Percentiles rank a stretch among this genome's conserved stretches.
phyloP scores from a whole-genome alignment of 202 grass and related monocot species.

The Panicum virgatum region DNA sequence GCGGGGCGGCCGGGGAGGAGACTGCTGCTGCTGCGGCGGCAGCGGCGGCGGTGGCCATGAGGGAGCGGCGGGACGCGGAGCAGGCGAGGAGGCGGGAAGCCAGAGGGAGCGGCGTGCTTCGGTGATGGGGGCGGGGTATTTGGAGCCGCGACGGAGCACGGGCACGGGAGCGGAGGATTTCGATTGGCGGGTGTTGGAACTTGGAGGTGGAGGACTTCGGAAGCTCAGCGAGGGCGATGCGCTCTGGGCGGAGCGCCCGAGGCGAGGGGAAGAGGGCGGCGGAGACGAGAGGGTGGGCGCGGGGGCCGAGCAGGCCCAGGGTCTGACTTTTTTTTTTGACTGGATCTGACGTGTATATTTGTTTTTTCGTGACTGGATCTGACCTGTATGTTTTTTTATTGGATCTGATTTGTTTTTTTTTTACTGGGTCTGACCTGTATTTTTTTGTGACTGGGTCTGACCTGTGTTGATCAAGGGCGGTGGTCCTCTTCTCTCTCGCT shows the following conservation, averaged over 20 bases:
- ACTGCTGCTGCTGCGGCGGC: not conserved
- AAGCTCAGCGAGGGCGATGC: conserved; percentile 12
- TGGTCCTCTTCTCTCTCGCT: too few relatives aligned
- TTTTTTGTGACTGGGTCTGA: too few relatives aligned
- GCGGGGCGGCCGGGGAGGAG: conserved; percentile 28
- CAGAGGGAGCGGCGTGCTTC: conserved; percentile 41
- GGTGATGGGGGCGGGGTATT: conserved; percentile 30
- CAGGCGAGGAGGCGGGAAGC: conserved; percentile 37
- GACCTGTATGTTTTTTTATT: too few relatives aligned
- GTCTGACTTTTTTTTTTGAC: too few relatives aligned
- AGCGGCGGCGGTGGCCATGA: conserved; percentile 42
- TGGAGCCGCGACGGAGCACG: conserved; percentile 15
- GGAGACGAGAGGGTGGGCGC: not conserved
- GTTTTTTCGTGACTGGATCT: too few relatives aligned
- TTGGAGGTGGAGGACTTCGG: conserved; percentile 1
- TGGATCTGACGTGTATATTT: too few relatives aligned
- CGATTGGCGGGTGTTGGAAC: too few relatives aligned
- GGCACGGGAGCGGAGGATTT: not conserved
- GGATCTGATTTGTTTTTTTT: too few relatives aligned
- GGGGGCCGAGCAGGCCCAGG: too few relatives aligned
- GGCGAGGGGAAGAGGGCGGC: conserved; percentile 32
- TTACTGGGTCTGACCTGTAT: too few relatives aligned
- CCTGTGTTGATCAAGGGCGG: too few relatives aligned
- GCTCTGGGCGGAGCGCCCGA: conserved; percentile 50
- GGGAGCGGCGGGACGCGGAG: conserved; percentile 31